A percentile compares a stretch with the other conserved stretches of the same genome.
Conservation (phyloP, 192 early-diverging fungal genomes). For the Umbelopsis sp. region DNA sequence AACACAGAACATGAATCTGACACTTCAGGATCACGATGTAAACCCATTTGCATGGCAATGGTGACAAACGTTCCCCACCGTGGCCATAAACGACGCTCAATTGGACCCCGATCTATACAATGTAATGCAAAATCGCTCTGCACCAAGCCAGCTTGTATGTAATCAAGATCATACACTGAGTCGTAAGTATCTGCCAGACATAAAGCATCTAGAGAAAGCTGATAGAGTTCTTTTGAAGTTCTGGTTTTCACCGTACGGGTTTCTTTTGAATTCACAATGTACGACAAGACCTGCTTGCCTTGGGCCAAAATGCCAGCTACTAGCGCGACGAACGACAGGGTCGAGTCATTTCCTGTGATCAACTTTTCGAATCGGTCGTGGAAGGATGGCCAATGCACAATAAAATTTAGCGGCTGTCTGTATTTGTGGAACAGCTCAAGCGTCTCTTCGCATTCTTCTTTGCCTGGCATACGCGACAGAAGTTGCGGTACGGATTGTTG, state of each 20-base stretch:
- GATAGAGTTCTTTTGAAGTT: not conserved
- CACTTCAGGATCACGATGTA: slow-evolving; percentile 8
- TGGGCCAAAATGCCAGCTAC: slow-evolving; percentile 1
- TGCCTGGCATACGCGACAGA: not conserved
- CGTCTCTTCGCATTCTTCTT: not conserved
- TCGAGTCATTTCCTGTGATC: not conserved
- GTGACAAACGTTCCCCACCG: slow-evolving; percentile 2
- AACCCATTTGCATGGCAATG: slow-evolving; percentile 12
- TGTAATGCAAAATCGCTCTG: slow-evolving; percentile 3
- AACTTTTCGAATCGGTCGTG: not conserved
- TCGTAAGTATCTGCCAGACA: not conserved
- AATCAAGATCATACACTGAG: not conserved
- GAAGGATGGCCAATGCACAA: slow-evolving; percentile 11
- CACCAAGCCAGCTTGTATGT: not conserved
- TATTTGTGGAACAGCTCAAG: not conserved
- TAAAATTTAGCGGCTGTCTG: not conserved
- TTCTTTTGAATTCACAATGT: not conserved
- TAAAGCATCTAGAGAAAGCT: not conserved
- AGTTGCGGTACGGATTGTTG: not conserved
- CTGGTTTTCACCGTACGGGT: not conserved
- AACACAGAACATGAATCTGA: not conserved
- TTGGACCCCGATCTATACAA: not conserved
- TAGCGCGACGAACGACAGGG: not conserved
- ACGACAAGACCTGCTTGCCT: slow-evolving; percentile 3
- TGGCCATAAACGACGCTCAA: slow-evolving; percentile 11